Conservation (phyloP, 306 rosid species). For the Sesbania bispinosa region DNA sequence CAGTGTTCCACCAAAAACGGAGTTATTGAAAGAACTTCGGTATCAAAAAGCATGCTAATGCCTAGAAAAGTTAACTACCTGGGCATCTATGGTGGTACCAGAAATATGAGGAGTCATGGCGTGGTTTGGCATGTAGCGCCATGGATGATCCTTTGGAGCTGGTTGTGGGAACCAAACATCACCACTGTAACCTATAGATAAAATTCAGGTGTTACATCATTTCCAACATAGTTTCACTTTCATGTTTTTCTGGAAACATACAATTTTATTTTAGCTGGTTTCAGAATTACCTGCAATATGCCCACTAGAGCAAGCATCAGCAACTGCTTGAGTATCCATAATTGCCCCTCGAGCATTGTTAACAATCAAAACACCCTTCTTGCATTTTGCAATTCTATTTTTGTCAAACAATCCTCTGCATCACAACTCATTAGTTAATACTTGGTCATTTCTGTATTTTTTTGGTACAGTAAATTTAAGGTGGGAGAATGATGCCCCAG, state of each 20-base stretch:
- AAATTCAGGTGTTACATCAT: background rate
- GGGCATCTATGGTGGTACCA: conserved; percentile 96
- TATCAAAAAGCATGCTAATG: too few relatives aligned
- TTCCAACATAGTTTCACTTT: background rate
- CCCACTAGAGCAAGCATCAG: conserved; percentile 82
- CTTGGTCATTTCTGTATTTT: too few relatives aligned
- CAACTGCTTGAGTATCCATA: conserved; percentile 88
- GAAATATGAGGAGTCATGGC: conserved; percentile 99
- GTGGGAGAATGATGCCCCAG: too few relatives aligned
- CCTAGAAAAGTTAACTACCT: conserved; percentile 43
- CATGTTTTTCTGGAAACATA: background rate
- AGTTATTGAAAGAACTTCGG: background rate
- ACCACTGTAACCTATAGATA: conserved; percentile 75
- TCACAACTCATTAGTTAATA: too few relatives aligned
- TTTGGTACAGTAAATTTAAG: too few relatives aligned
- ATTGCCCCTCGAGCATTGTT: conserved; percentile 97
- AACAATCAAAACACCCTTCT: conserved; percentile 84
- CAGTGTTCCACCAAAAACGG: background rate
- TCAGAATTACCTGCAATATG: conserved; percentile 72
- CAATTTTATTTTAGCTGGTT: background rate
- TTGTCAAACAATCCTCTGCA: conserved; percentile 79
- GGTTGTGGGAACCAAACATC: conserved; percentile 98
- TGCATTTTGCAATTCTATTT: conserved; percentile 68
- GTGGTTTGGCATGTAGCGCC: conserved; percentile 99
- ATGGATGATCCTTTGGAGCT: conserved; percentile 98